Conservation (phyloP, 148 eudicot species). For the Rhododendron griersonianum region DNA sequence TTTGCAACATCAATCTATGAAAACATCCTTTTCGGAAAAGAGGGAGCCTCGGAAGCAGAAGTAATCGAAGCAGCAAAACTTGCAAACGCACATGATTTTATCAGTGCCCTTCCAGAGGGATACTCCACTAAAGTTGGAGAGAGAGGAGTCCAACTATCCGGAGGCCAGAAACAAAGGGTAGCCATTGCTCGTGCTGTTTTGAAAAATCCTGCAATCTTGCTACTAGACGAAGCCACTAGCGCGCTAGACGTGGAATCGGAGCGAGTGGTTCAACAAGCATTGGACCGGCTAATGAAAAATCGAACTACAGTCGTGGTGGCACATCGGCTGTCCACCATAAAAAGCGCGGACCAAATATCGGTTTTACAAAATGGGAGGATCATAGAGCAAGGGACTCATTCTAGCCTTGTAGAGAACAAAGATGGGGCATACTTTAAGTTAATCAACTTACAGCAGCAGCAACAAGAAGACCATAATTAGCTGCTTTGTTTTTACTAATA, state of each 20-base stretch:
- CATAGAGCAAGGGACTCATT: constrained; percentile 67
- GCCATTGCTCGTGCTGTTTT: constrained; percentile 92
- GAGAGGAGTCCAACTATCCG: constrained; percentile 86
- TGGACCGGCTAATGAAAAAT: constrained; percentile 82
- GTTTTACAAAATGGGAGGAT: constrained; percentile 87
- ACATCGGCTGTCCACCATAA: constrained; percentile 79
- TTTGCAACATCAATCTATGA: constrained; percentile 88
- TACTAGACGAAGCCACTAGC: constrained; percentile 91
- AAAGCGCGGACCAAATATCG: constrained; percentile 76
- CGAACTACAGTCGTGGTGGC: constrained; percentile 86
- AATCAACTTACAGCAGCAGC: constrained; percentile 6
- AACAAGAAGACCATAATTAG: background rate
- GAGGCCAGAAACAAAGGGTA: constrained; percentile 94
- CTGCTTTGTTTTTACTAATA: background rate
- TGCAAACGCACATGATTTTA: constrained; percentile 83
- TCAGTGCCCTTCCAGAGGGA: constrained; percentile 88
- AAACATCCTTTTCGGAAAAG: constrained; percentile 93
- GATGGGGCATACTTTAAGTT: constrained; percentile 6
- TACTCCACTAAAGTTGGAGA: constrained; percentile 94
- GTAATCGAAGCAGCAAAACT: constrained; percentile 86
- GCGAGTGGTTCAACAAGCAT: constrained; percentile 78
- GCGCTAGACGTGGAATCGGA: constrained; percentile 85
- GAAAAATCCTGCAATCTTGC: constrained; percentile 72
- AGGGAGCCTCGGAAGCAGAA: constrained; percentile 75
- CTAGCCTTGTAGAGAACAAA: background rate